These are phyloP conservation scores for Sisymbrium irio DNA, from an alignment of 345 rosid genomes.

Conservation along the genomic window DNA sequence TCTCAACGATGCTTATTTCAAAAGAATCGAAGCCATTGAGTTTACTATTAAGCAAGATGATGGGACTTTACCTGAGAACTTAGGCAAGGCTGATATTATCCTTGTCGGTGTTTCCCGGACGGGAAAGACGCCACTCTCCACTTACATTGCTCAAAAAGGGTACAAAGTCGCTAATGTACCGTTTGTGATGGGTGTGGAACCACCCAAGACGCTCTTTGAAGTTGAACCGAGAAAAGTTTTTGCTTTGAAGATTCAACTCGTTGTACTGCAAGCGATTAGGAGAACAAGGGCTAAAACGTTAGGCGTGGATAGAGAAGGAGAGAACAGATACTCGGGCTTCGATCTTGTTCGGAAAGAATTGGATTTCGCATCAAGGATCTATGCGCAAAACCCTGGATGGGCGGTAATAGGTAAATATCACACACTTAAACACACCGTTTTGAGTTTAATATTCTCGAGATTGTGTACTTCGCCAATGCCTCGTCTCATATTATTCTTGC, in stretches of 20 bases:
- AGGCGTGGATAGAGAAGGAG: slow-evolving; percentile 51
- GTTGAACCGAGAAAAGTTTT: slow-evolving; percentile 77
- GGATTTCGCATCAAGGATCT: slow-evolving; percentile 60
- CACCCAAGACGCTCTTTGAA: slow-evolving; percentile 63
- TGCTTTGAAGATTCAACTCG: slow-evolving; percentile 67
- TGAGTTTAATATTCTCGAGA: neutral
- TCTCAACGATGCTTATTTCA: slow-evolving; percentile 68
- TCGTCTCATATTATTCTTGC: neutral
- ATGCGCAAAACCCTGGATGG: slow-evolving; percentile 73
- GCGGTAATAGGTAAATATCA: slow-evolving; percentile 59
- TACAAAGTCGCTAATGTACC: slow-evolving; percentile 87
- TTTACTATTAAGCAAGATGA: slow-evolving; percentile 93
- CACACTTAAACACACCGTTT: neutral
- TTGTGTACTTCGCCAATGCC: neutral
- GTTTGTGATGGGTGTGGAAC: slow-evolving; percentile 69
- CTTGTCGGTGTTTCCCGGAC: slow-evolving; percentile 86
- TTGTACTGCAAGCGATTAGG: slow-evolving; percentile 66
- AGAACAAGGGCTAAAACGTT: slow-evolving; percentile 67
- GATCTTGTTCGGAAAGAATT: slow-evolving; percentile 66
- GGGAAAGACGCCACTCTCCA: slow-evolving; percentile 84
- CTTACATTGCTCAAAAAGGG: slow-evolving; percentile 82
- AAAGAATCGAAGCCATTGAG: slow-evolving; percentile 73
- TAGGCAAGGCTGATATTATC: slow-evolving; percentile 65
- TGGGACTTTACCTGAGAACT: slow-evolving; percentile 75
- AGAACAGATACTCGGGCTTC: slow-evolving; percentile 82